phyloP scores from a whole-genome alignment of 768 basidiomycete species.

The Rhizopogon vinicolor region DNA sequence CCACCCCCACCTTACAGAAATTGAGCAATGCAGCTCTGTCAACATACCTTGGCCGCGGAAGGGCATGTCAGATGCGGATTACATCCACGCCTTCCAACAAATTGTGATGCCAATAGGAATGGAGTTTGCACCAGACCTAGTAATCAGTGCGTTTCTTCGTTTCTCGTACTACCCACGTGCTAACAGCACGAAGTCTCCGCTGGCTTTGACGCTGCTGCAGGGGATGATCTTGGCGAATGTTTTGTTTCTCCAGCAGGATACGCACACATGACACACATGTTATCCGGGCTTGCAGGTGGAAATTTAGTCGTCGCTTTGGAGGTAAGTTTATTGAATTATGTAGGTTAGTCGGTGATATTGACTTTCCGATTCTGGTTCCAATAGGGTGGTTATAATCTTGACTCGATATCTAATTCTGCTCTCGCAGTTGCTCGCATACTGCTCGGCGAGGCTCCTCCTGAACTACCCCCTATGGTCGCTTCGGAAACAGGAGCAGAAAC shows the following conservation, averaged over 20 bases:
- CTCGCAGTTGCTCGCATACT: conserved; percentile 83
- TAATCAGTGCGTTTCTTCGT: conserved; percentile 68
- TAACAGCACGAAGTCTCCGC: conserved; percentile 72
- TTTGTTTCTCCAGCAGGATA: conserved; percentile 89
- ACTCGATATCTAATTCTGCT: conserved; percentile 83
- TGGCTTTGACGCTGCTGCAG: conserved; percentile 94
- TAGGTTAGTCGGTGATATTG: neutral
- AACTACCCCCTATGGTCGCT: conserved; percentile 67
- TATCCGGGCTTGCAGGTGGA: conserved; percentile 82
- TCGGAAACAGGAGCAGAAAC: conserved; percentile 84
- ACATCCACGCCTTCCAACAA: conserved; percentile 93
- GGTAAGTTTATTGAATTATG: conserved; percentile 39
- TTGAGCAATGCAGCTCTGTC: conserved; percentile 60
- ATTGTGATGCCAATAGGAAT: conserved; percentile 96
- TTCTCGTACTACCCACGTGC: neutral
- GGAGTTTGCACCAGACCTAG: conserved; percentile 94
- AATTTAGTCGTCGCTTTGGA: conserved; percentile 91
- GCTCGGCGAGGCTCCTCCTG: conserved; percentile 83
- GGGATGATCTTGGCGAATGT: conserved; percentile 90
- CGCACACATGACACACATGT: conserved; percentile 99
- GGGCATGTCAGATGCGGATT: conserved; percentile 94
- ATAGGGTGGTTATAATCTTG: conserved; percentile 93
- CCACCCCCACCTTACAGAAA: conserved; percentile 4
- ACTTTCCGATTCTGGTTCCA: neutral
- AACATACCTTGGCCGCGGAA: conserved; percentile 91